Conservation (phyloP, 192 early-diverging fungal species). For the Rhizophagus clarus region DNA sequence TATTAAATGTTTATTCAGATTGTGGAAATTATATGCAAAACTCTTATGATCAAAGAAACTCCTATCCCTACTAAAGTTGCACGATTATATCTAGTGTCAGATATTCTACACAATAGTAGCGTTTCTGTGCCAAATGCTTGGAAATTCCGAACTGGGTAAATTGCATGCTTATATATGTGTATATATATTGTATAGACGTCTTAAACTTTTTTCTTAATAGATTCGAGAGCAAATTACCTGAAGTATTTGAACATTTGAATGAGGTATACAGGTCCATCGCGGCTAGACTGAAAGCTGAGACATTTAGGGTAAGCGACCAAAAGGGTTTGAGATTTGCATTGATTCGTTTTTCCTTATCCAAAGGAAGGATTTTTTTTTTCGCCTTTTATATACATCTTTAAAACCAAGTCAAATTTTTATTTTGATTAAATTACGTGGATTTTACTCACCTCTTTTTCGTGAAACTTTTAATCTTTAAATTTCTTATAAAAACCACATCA, state of each 20-base stretch:
- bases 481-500: background rate
- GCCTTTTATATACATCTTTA: background rate
- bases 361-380: background rate
- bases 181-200: background rate
- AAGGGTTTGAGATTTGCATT: background rate
- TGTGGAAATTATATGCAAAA: slow-evolving; percentile 63
- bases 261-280: slow-evolving; percentile 65
- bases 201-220: slow-evolving; percentile 21
- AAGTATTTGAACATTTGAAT: slow-evolving; percentile 73
- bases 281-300: slow-evolving; percentile 81
- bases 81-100: slow-evolving; percentile 82
- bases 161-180: background rate
- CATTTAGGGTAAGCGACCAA: slow-evolving; percentile 55
- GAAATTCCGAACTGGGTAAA: slow-evolving; percentile 71
- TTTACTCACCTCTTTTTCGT: slow-evolving; percentile 14
- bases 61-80: slow-evolving; percentile 68
- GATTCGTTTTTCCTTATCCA: background rate
- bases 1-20: slow-evolving; percentile 43
- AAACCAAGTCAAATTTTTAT: background rate
- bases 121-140: slow-evolving; percentile 83
- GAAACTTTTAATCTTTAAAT: slow-evolving; percentile 16
- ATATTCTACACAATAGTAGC: slow-evolving; percentile 88
- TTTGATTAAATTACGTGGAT: background rate
- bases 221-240: slow-evolving; percentile 62
- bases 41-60: slow-evolving; percentile 59